These are phyloP conservation scores for Naganishia friedmannii DNA, from an alignment of 768 basidiomycete species.

Conservation along the genomic window DNA sequence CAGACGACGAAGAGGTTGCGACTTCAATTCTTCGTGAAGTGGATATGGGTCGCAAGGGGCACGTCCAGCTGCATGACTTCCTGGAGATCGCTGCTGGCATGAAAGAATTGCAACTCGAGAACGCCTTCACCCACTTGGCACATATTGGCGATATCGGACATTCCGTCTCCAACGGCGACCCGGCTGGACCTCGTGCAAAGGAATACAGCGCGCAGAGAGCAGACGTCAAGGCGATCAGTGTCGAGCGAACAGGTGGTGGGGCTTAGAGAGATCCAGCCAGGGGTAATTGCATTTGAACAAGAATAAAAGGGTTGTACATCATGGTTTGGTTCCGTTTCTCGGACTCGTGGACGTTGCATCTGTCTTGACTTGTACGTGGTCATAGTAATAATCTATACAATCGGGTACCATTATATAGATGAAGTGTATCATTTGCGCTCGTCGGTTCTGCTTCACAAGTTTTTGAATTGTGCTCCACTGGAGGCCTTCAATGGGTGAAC, in stretches of 20 bases:
- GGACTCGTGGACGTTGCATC: constrained; percentile 2
- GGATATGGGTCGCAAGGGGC: constrained; percentile 54
- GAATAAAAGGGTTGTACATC: constrained; percentile 16
- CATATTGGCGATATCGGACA: constrained; percentile 39
- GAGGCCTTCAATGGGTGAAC: too few relatives aligned
- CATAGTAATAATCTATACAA: constrained; percentile 2
- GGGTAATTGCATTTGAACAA: neutral
- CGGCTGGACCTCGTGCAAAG: constrained; percentile 54
- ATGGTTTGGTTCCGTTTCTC: neutral
- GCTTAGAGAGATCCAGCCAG: constrained; percentile 44
- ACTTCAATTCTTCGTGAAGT: constrained; percentile 52
- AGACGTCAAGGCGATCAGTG: constrained; percentile 58
- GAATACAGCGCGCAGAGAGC: constrained; percentile 41
- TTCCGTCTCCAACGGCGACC: constrained; percentile 51
- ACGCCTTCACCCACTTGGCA: constrained; percentile 51
- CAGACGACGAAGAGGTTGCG: constrained; percentile 46
- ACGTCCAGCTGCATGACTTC: constrained; percentile 78
- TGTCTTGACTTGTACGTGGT: constrained; percentile 15
- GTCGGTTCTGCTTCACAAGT: neutral
- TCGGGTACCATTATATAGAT: constrained; percentile 12
- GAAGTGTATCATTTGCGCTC: neutral
- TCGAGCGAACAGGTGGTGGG: constrained; percentile 61
- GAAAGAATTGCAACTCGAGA: constrained; percentile 52
- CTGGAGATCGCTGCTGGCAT: constrained; percentile 61
- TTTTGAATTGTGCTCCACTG: neutral